Percentiles rank a stretch among this genome's conserved stretches.
phyloP scores from a whole-genome alignment of 352 stramenopile species.

The Phytophthora parvispora region DNA sequence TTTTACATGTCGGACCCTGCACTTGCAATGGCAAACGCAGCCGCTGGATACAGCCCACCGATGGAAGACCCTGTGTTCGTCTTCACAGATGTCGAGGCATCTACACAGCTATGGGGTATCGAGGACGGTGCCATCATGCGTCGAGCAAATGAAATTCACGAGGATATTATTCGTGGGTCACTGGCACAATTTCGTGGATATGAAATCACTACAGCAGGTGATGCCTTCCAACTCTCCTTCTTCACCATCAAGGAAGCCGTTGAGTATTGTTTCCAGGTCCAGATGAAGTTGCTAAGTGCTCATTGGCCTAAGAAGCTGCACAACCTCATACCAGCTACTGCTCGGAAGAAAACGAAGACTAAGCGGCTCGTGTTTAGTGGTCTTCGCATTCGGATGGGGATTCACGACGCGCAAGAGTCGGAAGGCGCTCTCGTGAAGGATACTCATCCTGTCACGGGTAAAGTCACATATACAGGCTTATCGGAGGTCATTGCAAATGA shows the following conservation, averaged over 20 bases:
- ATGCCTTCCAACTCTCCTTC: constrained; percentile 75
- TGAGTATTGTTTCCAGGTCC: constrained; percentile 64
- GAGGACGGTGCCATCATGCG: constrained; percentile 51
- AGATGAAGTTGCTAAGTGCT: constrained; percentile 49
- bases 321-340: constrained; percentile 40
- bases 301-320: constrained; percentile 62
- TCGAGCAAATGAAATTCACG: constrained; percentile 62
- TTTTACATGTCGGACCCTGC: constrained; percentile 58
- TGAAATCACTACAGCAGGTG: constrained; percentile 68
- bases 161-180: constrained; percentile 52
- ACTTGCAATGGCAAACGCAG: constrained; percentile 37
- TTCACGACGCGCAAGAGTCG: constrained; percentile 55
- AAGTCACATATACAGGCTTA: constrained; percentile 64
- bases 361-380: constrained; percentile 63
- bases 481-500: constrained; percentile 71
- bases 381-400: constrained; percentile 65
- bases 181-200: constrained; percentile 57
- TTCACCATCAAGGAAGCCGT: constrained; percentile 63
- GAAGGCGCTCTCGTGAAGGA: constrained; percentile 61
- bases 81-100: constrained; percentile 77
- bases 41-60: constrained; percentile 33
- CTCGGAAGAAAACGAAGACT: constrained; percentile 44
- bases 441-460: constrained; percentile 57
- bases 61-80: constrained; percentile 65
- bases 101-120: constrained; percentile 55